Evolutionary conservation across 768 basidiomycete genomes (phyloP), one percentile per base, ranked within the genome.

Genomic region (Butyriboletus loyo): DNA sequence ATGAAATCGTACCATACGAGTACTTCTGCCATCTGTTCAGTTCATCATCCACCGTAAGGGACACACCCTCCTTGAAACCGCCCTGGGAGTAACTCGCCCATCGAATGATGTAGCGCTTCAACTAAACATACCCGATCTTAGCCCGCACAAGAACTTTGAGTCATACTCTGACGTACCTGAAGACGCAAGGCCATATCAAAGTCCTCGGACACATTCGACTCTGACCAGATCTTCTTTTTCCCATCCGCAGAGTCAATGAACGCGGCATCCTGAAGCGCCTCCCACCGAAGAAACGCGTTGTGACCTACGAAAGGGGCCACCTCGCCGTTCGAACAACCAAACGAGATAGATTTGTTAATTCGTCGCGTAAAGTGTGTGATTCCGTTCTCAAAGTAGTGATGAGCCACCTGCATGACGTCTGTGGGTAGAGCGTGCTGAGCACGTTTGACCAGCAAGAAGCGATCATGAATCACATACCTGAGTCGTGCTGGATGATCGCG

Each of bases 21-120:
- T 90, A 91, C 63, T 95, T 96, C 56, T 94, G 90, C 93, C 93
- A 97, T 7, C 93, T 68, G 64, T 94, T 94, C n/a, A 97, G 71
- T 64, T 97, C 93, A 63, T 97, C 93, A 50, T 93, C 91, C 52
- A 85, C 86, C 0, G 93, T 94, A 2, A 97, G 73, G 1, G 88
- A 90, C n/a, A 97, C 92, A 57, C 93, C 93, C 64, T 97, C 93
- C 73, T 94, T 89, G 78, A 95, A 95, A 0, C 84, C 89, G 40
- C 91, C 87, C 15, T 87, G 77, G 3, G 85, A 87, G 66, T 95
- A 96, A 1, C 87, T 89, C n/a, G 92, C 87, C 92, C 89, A 74
- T 10, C 61, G 84, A 38, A 71, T 66, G 3, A 11, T 25, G 25
- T 67, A 67, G 7, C 50, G 51, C 40, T 53, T 66, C 56, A 66